Evolutionary conservation across 305 asterid species (phyloP).

Genomic region (Fraxinus dipetala): DNA sequence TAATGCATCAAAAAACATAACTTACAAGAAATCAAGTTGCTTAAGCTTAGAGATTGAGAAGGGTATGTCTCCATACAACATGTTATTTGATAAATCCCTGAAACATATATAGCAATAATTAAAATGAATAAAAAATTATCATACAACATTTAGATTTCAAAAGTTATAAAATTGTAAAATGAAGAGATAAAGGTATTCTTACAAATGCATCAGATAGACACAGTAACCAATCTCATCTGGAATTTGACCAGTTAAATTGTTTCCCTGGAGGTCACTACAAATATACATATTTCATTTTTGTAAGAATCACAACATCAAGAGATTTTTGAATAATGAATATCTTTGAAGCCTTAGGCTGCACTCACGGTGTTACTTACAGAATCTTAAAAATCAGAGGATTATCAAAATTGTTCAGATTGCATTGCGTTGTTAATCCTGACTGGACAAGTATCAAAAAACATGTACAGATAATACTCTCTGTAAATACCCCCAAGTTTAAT

Average conservation of each 20-base stretch:
- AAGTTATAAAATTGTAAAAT: neutral
- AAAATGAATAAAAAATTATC: neutral
- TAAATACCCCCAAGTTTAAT: neutral
- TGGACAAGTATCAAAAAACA: neutral
- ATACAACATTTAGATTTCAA: neutral
- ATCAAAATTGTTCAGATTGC: neutral
- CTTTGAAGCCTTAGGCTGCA: neutral
- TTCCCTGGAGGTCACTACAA: conserved; percentile 84
- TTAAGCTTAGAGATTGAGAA: conserved; percentile 87
- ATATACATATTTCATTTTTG: neutral
- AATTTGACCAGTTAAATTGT: conserved; percentile 81
- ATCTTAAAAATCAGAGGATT: neutral
- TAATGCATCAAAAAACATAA: neutral
- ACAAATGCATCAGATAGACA: conserved; percentile 58
- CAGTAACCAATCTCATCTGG: conserved; percentile 94
- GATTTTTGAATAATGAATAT: neutral
- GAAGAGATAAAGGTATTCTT: conserved; percentile 16
- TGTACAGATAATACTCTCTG: neutral
- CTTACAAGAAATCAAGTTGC: conserved; percentile 90
- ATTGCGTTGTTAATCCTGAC: neutral
- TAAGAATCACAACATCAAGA: neutral
- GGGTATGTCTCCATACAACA: conserved; percentile 80
- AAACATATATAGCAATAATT: conserved; percentile 4
- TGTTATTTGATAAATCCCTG: conserved; percentile 89
- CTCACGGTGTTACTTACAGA: neutral